Base-by-base conservation (phyloP, 768 basidiomycete genomes). In the Guyanaporus albipodus region DNA sequence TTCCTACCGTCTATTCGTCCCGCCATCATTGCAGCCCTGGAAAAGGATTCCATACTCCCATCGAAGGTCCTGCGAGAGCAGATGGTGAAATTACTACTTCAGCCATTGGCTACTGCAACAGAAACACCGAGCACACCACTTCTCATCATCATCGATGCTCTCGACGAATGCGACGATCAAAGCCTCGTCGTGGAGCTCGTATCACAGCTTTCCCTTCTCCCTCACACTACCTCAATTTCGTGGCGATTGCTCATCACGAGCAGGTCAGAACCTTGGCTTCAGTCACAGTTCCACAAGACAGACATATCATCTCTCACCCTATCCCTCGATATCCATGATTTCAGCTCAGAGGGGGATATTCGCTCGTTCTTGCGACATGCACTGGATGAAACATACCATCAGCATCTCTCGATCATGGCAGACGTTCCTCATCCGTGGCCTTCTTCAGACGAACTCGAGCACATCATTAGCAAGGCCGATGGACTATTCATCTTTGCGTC, bases 401-500 rank as follows among this genome's bases (percentile, higher is more conserved):
- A 51, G 11, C 61, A 62, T 43, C n/a, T 43, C 5, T 48, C 46
- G 12, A 33, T 54, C 9, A 61, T 63, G 63, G 23, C 28, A 1
- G 39, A 38, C 2, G 18, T 59, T 9, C 51, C 59, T 15, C 50
- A 53, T 11, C 60, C 57, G 4, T 65, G 63, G 64, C 63, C 63
- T 4, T 40, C 58, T 1, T 41, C 49, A 0, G 55, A 54, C 6
- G 57, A 56, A 4, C 44, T 66, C 12, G 58, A 60, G 8, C 42
- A 27, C 6, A 38, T 53, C 0, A 57, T 65, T 15, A 42, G 28
- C 19, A 56, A 54, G 23, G 46, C 62, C 6, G 56, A 44, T 1
- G 60, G 64, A 15, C 39, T 65, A 19, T 67, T 67, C 33, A 58
- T 65, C 6, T 63, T 64, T 23, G 63, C 63, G 1, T 48, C 57